A percentile compares a stretch with the other conserved stretches of the same genome.
phyloP scores from a whole-genome alignment of 164 flowering plant genomes.

The Vitis cinerea region DNA sequence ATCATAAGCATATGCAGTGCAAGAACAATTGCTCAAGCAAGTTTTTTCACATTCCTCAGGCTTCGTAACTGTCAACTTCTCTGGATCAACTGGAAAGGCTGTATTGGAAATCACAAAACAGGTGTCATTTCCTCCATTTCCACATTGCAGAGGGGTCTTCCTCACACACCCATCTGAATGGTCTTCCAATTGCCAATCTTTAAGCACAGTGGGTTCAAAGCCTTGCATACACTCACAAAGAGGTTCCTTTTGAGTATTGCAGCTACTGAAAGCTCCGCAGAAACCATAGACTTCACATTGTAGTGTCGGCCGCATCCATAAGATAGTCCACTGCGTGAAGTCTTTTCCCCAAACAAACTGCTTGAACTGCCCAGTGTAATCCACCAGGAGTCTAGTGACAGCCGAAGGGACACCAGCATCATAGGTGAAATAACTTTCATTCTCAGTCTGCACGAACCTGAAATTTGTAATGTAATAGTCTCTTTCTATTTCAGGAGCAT shows the following conservation, averaged over 20 bases:
- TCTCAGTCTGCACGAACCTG: not conserved
- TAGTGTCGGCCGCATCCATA: slow-evolving; percentile 1
- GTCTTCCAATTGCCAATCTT: slow-evolving; percentile 14
- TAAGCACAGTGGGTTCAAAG: slow-evolving; percentile 3
- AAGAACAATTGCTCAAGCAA: slow-evolving; percentile 13
- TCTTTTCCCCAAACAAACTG: not conserved
- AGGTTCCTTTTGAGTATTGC: not conserved
- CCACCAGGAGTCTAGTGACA: not conserved
- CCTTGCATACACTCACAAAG: slow-evolving; percentile 16
- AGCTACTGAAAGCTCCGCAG: slow-evolving; percentile 2
- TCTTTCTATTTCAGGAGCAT: not conserved
- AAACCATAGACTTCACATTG: slow-evolving; percentile 3
- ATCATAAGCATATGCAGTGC: slow-evolving; percentile 11
- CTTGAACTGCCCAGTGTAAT: not conserved
- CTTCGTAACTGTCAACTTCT: not conserved
- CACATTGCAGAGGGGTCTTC: slow-evolving; percentile 2
- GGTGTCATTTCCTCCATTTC: not conserved
- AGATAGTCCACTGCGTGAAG: not conserved
- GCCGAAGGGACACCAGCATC: not conserved
- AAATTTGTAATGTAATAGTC: slow-evolving; percentile 1
- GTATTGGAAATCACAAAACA: not conserved
- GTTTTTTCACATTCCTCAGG: slow-evolving; percentile 5
- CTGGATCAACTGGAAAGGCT: not conserved
- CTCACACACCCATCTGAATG: slow-evolving; percentile 31
- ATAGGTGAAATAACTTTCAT: slow-evolving; percentile 1